Conservation (phyloP, 164 flowering plant genomes). For the Liriodendron chinense region DNA sequence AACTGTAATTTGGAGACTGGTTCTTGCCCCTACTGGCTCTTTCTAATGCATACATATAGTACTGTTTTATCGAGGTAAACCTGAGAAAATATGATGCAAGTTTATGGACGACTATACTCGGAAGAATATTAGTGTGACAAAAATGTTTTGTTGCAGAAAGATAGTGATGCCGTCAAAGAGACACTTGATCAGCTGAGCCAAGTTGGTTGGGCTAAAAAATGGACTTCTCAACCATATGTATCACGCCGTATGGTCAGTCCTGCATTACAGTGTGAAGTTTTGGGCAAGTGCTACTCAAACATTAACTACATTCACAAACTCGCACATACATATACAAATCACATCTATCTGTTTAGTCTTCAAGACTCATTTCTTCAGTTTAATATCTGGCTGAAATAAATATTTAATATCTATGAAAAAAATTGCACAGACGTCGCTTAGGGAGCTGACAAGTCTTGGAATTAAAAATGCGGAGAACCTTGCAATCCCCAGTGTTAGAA, state of each 20-base stretch:
- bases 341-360: conserved; percentile 10
- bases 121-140: background rate
- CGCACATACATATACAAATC: conserved; percentile 18
- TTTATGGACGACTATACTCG: background rate
- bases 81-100: background rate
- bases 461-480: conserved; percentile 90
- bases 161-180: conserved; percentile 80
- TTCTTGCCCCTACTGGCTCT: background rate
- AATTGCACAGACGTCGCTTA: conserved; percentile 67
- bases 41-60: background rate
- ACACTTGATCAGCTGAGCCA: conserved; percentile 80
- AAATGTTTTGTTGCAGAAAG: conserved; percentile 55
- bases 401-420: conserved; percentile 7
- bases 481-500: conserved; percentile 94
- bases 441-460: conserved; percentile 88
- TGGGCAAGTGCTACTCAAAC: conserved; percentile 30
- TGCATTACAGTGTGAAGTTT: conserved; percentile 30
- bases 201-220: conserved; percentile 87
- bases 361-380: background rate
- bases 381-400: background rate
- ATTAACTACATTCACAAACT: conserved; percentile 20
- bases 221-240: conserved; percentile 94
- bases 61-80: background rate
- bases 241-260: conserved; percentile 88
- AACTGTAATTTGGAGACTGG: background rate